Conservation (phyloP, 495 filamentous ascomycete species). For the Penicillium soppii region DNA sequence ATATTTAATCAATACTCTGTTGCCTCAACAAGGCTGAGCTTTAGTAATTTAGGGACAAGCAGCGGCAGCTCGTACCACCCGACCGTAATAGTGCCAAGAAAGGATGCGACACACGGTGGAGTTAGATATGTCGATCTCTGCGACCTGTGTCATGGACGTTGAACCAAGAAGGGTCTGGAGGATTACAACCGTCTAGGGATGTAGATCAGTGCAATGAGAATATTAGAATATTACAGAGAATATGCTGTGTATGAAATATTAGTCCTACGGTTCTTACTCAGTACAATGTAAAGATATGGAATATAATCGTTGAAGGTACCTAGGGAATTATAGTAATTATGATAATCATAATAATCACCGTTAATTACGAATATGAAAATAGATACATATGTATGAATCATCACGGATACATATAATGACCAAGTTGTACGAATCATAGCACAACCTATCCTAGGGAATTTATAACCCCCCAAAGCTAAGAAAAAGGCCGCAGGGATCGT, state of each 20-base stretch:
- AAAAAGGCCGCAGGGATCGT: slow-evolving; percentile 3
- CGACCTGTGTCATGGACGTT: slow-evolving; percentile 7
- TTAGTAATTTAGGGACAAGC: background rate
- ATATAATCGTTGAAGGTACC: too few species aligned
- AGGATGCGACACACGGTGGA: slow-evolving; percentile 14
- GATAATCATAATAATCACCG: too few species aligned
- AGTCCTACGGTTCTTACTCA: too few species aligned
- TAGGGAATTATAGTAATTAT: too few species aligned
- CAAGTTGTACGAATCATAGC: slow-evolving; percentile 2
- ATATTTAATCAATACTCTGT: background rate
- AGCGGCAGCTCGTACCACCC: slow-evolving; percentile 26
- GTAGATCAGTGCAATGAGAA: too few species aligned
- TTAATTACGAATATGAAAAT: too few species aligned
- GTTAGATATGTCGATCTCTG: slow-evolving; percentile 32
- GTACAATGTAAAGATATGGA: too few species aligned
- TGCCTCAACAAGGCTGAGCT: background rate
- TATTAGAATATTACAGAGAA: too few species aligned
- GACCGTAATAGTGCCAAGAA: slow-evolving; percentile 22
- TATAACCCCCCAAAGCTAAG: background rate
- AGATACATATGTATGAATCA: background rate
- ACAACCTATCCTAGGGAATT: background rate
- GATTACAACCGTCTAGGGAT: too few species aligned
- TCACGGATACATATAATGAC: too few species aligned
- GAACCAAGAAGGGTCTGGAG: slow-evolving; percentile 7
- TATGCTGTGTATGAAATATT: too few species aligned